Base-by-base conservation (phyloP, 2,329 filamentous ascomycete species). In the Pseudogymnoascus sp. region DNA sequence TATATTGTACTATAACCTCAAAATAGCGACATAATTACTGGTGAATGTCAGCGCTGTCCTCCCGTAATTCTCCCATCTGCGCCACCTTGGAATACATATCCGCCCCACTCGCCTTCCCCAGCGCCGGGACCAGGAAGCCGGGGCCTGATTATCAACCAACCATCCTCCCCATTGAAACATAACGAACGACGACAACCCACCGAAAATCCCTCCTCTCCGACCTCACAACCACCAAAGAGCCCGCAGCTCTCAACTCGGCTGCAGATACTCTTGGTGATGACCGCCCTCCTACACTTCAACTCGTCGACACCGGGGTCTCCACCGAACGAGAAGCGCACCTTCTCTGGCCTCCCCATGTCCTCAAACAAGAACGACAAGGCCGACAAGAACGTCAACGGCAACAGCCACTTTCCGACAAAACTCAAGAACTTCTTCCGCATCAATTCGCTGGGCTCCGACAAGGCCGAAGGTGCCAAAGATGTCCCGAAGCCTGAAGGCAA, bases 391-490 rank as follows among this genome's bases (percentile, higher is more conserved):
- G 71, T 79, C 71, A 78, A 78, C 74, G 77, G 79, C 68, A 78
- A 80, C 70, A 78, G 77, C 75, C 85, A 86, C 73, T 86, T 88
- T 72, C 86, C 85, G 68, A 85, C 88, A 74, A 86, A 85, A 72
- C 75, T 89, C 69, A 87, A 85, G 78, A 88, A 84, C 75, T 88
- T 89, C 79, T 89, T 89, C 76, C 85, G 85, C 70, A 88, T 88
- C 74, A 88, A 82, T 73, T 82, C 76, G 70, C 74, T 76, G 63
- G 74, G 74, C 53, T 77, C 69, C 62, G 73, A 77, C 59, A 77
- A 77, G 67, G n/a, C 44, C 23, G 44, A 50, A 26, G 44, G 44
- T 2, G 23, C 21, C 13, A 68, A 73, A 66, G 74, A 78, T 66
- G 71, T 68, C 4, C 56, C 70, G 31, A 74, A 73, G 46, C 68